phyloP scores from a whole-genome alignment of 1,284 basidiomycete species.

The Trichosporon sp. region DNA sequence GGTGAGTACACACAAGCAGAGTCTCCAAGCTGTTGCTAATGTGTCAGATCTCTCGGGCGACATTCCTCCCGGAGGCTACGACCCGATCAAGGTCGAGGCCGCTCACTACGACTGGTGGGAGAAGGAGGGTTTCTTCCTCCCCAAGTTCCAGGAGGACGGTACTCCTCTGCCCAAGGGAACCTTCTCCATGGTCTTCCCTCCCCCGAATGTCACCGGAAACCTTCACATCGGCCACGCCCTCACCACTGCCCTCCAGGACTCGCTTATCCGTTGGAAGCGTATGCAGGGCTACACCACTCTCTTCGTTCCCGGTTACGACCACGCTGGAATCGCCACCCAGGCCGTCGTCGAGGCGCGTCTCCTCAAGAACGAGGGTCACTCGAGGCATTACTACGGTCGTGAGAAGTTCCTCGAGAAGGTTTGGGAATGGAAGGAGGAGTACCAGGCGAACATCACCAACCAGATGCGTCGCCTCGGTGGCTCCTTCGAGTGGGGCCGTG shows the following conservation, averaged over 20 bases:
- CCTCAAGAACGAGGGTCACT: constrained; percentile 75
- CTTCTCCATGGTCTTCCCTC: constrained; percentile 88
- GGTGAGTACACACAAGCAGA: constrained; percentile 52
- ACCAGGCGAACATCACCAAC: constrained; percentile 83
- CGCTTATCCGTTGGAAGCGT: constrained; percentile 84
- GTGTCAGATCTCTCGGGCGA: constrained; percentile 66
- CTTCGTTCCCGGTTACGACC: constrained; percentile 94
- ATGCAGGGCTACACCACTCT: constrained; percentile 92
- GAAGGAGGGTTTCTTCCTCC: constrained; percentile 82
- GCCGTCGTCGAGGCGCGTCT: constrained; percentile 94
- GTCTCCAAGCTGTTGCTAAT: not conserved
- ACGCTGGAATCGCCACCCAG: constrained; percentile 98
- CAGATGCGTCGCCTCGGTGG: constrained; percentile 88
- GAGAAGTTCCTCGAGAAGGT: constrained; percentile 89
- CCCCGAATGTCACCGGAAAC: constrained; percentile 97
- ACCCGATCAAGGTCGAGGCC: constrained; percentile 89
- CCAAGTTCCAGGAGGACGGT: constrained; percentile 62
- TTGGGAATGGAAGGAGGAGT: constrained; percentile 98
- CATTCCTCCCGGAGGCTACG: constrained; percentile 84
- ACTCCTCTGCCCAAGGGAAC: constrained; percentile 57
- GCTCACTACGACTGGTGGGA: constrained; percentile 99
- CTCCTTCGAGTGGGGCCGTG: constrained; percentile 89
- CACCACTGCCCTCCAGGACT: constrained; percentile 89
- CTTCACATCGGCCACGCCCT: constrained; percentile 96
- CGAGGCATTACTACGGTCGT: constrained; percentile 88